Base-by-base conservation (phyloP, 352 stramenopile genomes). In the Pseudoperonospora humuli region DNA sequence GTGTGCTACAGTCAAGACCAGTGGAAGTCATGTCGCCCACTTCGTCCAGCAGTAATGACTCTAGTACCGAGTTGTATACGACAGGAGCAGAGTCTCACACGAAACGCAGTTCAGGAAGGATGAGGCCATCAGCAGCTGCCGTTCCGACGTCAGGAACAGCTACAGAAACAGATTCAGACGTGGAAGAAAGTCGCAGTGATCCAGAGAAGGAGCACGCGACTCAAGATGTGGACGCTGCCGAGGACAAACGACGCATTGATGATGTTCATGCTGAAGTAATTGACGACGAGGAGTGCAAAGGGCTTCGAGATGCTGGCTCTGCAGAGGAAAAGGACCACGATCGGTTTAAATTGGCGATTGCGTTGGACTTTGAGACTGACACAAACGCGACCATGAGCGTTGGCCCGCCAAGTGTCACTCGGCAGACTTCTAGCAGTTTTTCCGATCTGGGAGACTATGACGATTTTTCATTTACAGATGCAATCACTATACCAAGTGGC, bases 341-440 rank as follows among this genome's bases (percentile, higher is more conserved):
- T 23, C 56, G 45, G 19, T 80, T 78, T 52, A 51, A 77, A 9
- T 42, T 84, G 27, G 68, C 77, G 21, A 69, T 85, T 13, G 61
- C 70, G 15, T 31, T 89, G 37, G 68, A 87, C 42, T 74, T 84
- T 52, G 75, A 87, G 47, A 78, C 68, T 0, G 70, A 83, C 36
- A 72, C 68, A 14, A 70, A 72, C 34, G 37, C 31, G 18, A 49
- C 61, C 0, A 50, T 57, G 38, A 50, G 58, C 15, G 45, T 54
- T 35, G 64, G 61, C 1, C 61, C 68, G 5, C 61, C 61, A 15
- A 84, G 68, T 42, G 57, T 64, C 27, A 78, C 71, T 10, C 69
- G 81, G n/a, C 83, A 93, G 54, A 87, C 70, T 7, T 90, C 75
- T 7, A 90, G 75, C 40, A 93, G 81, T 37, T 93, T 93, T 57